These are phyloP conservation scores for Pestalotiopsis sp. DNA, from an alignment of 2,329 filamentous ascomycete species.

Conservation along the genomic window DNA sequence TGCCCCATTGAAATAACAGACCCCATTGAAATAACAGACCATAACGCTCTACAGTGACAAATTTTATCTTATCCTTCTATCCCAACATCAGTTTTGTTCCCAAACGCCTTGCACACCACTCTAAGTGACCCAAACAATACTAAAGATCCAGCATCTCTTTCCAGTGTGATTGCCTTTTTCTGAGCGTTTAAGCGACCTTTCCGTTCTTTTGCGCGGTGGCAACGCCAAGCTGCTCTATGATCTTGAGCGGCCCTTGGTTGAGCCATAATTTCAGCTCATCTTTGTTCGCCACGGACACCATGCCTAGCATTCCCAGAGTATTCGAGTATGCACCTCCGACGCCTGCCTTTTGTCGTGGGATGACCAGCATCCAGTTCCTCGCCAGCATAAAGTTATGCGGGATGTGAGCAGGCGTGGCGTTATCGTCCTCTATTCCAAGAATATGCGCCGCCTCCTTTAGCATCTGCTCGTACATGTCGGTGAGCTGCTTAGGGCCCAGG, in stretches of 20 bases:
- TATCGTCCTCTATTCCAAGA: conserved; percentile 5
- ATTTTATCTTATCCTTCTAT: neutral
- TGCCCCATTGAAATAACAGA: neutral
- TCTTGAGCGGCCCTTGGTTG: conserved; percentile 35
- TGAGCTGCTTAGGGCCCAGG: conserved; percentile 23
- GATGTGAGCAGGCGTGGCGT: conserved; percentile 17
- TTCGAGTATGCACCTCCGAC: conserved; percentile 44
- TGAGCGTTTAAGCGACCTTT: neutral
- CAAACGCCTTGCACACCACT: conserved; percentile 1
- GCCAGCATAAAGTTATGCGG: conserved; percentile 51
- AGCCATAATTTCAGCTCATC: conserved; percentile 40
- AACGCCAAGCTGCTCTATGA: conserved; percentile 41
- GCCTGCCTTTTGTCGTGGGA: conserved; percentile 42
- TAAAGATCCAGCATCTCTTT: neutral
- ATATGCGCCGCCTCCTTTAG: conserved; percentile 23
- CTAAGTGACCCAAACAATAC: neutral
- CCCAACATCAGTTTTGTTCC: neutral
- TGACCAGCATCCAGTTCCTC: conserved; percentile 47
- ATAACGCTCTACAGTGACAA: neutral
- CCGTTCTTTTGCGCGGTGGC: neutral
- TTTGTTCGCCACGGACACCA: conserved; percentile 39
- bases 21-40: neutral
- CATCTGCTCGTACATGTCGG: conserved; percentile 29
- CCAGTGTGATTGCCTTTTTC: neutral
- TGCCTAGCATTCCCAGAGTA: conserved; percentile 50